phyloP scores from a whole-genome alignment of 768 basidiomycete species.

The Pleurotus eryngii region DNA sequence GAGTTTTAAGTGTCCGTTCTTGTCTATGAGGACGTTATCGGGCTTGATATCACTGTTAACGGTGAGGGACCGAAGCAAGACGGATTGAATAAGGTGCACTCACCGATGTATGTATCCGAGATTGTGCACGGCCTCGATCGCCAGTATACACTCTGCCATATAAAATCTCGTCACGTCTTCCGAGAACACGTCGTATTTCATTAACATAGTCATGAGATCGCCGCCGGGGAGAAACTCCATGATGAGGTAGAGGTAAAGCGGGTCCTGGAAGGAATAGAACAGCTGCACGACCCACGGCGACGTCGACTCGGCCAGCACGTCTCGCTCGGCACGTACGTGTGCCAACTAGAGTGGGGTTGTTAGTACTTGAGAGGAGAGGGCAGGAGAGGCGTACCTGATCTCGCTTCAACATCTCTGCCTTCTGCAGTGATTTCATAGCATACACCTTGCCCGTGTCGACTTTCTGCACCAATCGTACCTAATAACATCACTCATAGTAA shows the following conservation, averaged over 20 bases:
- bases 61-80: neutral
- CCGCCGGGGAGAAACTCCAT: constrained; percentile 88
- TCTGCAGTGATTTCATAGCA: constrained; percentile 98
- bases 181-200: constrained; percentile 99
- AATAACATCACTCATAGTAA: constrained; percentile 7
- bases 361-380: no score
- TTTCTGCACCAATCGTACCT: constrained; percentile 97
- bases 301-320: constrained; percentile 94
- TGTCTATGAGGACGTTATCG: constrained; percentile 98
- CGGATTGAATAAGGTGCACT: constrained; percentile 18
- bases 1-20: constrained; percentile 92
- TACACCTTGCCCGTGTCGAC: constrained; percentile 97
- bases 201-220: constrained; percentile 99
- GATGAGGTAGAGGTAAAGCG: constrained; percentile 92
- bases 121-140: constrained; percentile 97
- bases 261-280: constrained; percentile 98
- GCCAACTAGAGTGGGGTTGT: constrained; percentile 60
- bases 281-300: constrained; percentile 97
- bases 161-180: constrained; percentile 99
- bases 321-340: constrained; percentile 95
- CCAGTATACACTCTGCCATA: constrained; percentile 97
- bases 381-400: constrained; percentile 70
- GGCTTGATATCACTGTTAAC: constrained; percentile 91
- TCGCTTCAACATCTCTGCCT: constrained; percentile 98
- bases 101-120: constrained; percentile 99